These are phyloP conservation scores for Neoboletus magnificus DNA, from an alignment of 768 basidiomycete species.

Conservation along the genomic window DNA sequence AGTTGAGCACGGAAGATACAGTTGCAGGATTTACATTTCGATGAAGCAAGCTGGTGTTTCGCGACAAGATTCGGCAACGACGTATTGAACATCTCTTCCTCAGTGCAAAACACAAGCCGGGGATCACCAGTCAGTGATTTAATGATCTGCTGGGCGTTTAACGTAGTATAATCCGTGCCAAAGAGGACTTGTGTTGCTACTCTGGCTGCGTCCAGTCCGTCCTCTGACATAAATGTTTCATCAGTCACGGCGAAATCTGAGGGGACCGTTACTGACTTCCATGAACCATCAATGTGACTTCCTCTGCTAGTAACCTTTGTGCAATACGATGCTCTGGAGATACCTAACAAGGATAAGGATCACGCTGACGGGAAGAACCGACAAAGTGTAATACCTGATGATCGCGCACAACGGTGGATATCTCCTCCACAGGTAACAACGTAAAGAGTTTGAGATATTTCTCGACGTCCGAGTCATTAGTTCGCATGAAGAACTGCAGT, in stretches of 20 bases:
- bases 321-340: conserved; percentile 42
- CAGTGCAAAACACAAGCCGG: conserved; percentile 52
- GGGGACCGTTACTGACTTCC: conserved; percentile 39
- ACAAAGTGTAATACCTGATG: conserved; percentile 49
- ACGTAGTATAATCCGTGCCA: conserved; percentile 33
- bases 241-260: neutral
- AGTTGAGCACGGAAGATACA: neutral
- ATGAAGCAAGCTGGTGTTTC: conserved; percentile 53
- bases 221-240: conserved; percentile 26
- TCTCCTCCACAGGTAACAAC: conserved; percentile 56
- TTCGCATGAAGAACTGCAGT: conserved; percentile 82
- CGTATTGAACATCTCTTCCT: conserved; percentile 48
- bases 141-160: conserved; percentile 56
- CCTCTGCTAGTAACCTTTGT: conserved; percentile 51
- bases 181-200: conserved; percentile 47
- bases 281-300: conserved; percentile 60
- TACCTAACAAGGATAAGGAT: conserved; percentile 12
- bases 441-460: conserved; percentile 83
- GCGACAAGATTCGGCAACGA: conserved; percentile 62
- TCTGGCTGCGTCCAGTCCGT: conserved; percentile 40
- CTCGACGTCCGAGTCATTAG: conserved; percentile 75
- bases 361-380: neutral
- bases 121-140: conserved; percentile 63
- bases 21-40: conserved; percentile 51
- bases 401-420: conserved; percentile 50